phyloP scores from a whole-genome alignment of 2,329 filamentous ascomycete species.

The Ilyonectria sp. region DNA sequence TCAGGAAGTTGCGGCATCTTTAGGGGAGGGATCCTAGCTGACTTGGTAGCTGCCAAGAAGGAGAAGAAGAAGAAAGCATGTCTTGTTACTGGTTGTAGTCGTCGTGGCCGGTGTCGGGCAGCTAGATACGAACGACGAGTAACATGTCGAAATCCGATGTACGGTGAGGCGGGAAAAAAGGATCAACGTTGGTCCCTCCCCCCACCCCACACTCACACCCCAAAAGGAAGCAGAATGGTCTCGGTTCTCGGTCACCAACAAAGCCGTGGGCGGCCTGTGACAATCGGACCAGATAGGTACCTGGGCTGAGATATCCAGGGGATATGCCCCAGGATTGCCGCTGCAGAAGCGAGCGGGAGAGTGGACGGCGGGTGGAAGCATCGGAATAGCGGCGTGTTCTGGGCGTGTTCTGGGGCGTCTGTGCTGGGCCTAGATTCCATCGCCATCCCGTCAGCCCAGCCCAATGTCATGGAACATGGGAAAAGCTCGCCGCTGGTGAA shows the following conservation, averaged over 20 bases:
- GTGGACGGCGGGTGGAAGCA: conserved; percentile 25
- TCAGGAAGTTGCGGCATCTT: not conserved
- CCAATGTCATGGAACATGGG: conserved; percentile 3
- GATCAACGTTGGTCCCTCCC: not conserved
- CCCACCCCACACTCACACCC: not conserved
- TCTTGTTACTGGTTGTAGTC: not conserved
- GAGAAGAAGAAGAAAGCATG: not conserved
- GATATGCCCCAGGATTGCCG: conserved; percentile 45
- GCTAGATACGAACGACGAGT: conserved; percentile 5
- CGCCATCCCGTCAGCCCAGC: conserved; percentile 19
- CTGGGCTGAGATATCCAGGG: conserved; percentile 19
- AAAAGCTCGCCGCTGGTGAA: conserved; percentile 8
- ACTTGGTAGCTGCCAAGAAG: not conserved
- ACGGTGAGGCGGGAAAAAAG: conserved; percentile 2
- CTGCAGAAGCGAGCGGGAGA: conserved; percentile 29
- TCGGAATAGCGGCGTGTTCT: conserved; percentile 29
- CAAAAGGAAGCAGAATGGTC: not conserved
- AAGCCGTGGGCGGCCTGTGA: conserved; percentile 3
- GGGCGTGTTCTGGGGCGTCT: conserved; percentile 1
- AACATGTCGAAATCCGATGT: conserved; percentile 8
- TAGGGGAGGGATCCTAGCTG: not conserved
- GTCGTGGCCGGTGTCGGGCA: not conserved
- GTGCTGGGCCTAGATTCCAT: conserved; percentile 20
- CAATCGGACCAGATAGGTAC: conserved; percentile 7
- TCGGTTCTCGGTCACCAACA: conserved; percentile 1